These are phyloP conservation scores for Leishmania braziliensis DNA, from an alignment of 208 protist species.

Conservation along the genomic window DNA sequence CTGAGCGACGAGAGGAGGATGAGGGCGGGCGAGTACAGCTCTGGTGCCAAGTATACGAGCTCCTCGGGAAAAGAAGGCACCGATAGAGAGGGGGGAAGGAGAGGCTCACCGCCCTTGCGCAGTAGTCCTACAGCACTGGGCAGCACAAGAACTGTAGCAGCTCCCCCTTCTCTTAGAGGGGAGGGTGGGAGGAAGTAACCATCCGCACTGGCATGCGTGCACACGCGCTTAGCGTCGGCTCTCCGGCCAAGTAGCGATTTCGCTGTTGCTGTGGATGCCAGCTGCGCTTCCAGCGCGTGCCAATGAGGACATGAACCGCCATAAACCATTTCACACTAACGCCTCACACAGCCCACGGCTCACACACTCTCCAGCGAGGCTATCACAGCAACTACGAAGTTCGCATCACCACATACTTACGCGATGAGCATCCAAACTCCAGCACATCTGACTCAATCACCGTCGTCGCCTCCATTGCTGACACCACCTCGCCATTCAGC, in stretches of 20 bases:
- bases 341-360: neutral
- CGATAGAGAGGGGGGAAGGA: neutral
- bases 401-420: slow-evolving; percentile 75
- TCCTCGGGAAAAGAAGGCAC: neutral
- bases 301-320: neutral
- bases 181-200: too few species aligned
- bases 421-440: slow-evolving; percentile 69
- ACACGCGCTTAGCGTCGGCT: neutral
- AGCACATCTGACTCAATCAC: slow-evolving; percentile 77
- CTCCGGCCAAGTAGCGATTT: neutral
- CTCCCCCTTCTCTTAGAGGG: neutral
- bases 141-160: neutral
- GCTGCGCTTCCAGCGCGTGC: too few species aligned
- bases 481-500: slow-evolving; percentile 59
- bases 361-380: neutral
- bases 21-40: neutral
- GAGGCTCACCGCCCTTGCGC: neutral
- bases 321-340: neutral
- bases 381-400: slow-evolving; percentile 1
- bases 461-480: slow-evolving; percentile 32
- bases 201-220: too few species aligned
- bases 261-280: neutral
- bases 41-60: too few species aligned
- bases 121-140: neutral
- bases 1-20: neutral